phyloP scores from a whole-genome alignment of 2,329 filamentous ascomycete genomes.

The Fonsecaea monophora region DNA sequence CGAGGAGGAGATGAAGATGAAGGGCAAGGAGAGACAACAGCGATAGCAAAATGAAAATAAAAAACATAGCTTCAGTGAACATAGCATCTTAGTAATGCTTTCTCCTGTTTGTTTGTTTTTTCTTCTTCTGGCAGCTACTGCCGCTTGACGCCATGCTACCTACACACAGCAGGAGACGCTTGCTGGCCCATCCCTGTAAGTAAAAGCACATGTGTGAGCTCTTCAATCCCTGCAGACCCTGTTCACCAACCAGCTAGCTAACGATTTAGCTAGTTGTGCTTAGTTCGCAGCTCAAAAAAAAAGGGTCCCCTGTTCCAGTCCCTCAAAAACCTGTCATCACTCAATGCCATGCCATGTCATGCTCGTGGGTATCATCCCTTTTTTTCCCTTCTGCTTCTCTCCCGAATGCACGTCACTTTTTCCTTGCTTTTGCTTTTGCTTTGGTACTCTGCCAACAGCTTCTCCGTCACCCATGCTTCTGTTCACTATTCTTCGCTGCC shows the following conservation, averaged over 20 bases:
- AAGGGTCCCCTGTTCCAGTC: not conserved
- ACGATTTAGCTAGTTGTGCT: not conserved
- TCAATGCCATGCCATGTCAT: slow-evolving; percentile 22
- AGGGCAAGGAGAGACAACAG: slow-evolving; percentile 24
- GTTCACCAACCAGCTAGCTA: not conserved
- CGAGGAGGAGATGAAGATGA: slow-evolving; percentile 62
- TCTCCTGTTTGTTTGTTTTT: not conserved
- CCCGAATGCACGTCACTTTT: not conserved
- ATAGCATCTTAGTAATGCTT: slow-evolving; percentile 1
- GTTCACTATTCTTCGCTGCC: not conserved
- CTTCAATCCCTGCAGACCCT: not conserved
- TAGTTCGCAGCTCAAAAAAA: not conserved
- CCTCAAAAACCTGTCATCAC: slow-evolving; percentile 14
- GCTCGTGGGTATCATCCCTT: slow-evolving; percentile 27
- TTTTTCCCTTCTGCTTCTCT: too few relatives aligned
- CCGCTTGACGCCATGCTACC: not conserved
- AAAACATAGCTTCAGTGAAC: slow-evolving; percentile 5
- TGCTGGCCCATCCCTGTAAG: not conserved
- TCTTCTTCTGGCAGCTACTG: not conserved
- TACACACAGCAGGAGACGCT: not conserved
- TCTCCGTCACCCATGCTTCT: not conserved
- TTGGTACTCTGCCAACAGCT: not conserved
- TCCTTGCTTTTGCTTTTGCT: not conserved
- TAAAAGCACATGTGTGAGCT: not conserved
- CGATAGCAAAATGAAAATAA: slow-evolving; percentile 18